Evolutionary conservation across 2,329 filamentous ascomycete species (phyloP).

Genomic region (Saccharata proteae): DNA sequence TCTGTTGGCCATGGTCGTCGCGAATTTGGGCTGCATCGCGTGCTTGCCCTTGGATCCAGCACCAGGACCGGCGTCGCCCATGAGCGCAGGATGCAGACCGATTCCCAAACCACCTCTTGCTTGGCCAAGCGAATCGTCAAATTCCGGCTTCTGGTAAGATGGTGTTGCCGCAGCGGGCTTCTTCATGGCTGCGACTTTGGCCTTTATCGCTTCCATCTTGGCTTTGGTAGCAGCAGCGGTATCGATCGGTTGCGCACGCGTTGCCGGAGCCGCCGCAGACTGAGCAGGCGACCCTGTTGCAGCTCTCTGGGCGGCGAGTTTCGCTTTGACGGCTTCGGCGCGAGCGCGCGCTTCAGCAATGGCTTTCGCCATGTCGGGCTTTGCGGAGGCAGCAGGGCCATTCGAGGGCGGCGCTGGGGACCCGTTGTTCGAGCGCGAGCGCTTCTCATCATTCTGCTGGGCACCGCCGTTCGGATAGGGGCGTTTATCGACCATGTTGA

Average conservation of each 20-base stretch:
- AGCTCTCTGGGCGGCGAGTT: conserved; percentile 16
- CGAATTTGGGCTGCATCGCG: conserved; percentile 39
- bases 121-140: conserved; percentile 35
- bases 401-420: conserved; percentile 20
- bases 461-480: conserved; percentile 24
- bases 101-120: conserved; percentile 61
- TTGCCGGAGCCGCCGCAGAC: conserved; percentile 9
- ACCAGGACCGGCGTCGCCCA: conserved; percentile 29
- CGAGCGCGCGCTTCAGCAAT: conserved; percentile 11
- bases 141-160: conserved; percentile 29
- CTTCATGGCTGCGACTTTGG: conserved; percentile 25
- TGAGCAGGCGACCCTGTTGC: conserved; percentile 10
- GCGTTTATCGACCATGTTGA: conserved; percentile 31
- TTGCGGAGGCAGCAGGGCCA: conserved; percentile 10
- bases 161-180: conserved; percentile 27
- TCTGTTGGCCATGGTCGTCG: conserved; percentile 43
- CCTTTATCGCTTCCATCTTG: conserved; percentile 67
- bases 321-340: conserved; percentile 21
- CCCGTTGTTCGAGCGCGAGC: conserved; percentile 25
- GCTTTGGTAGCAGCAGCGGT: conserved; percentile 19
- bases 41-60: conserved; percentile 31
- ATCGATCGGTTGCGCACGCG: conserved; percentile 7
- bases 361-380: conserved; percentile 18
- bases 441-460: conserved; percentile 28
- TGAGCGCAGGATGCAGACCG: conserved; percentile 64